phyloP scores from a whole-genome alignment of 345 rosid species.

The Eucalyptus cloeziana region DNA sequence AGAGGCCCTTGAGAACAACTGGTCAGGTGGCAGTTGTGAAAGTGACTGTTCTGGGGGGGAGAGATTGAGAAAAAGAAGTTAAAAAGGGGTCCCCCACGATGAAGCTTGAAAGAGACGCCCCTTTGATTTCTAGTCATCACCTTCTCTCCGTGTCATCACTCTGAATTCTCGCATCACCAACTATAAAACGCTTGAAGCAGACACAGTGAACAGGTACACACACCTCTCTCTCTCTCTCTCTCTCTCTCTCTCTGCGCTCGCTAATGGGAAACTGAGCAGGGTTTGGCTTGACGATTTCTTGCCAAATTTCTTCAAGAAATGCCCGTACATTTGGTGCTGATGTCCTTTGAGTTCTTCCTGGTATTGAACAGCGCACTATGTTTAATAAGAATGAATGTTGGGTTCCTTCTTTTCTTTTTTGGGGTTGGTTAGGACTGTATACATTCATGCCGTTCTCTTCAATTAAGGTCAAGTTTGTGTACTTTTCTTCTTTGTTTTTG shows the following conservation, averaged over 20 bases:
- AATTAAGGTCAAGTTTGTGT: background rate
- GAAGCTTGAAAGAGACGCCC: background rate
- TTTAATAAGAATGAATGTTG: background rate
- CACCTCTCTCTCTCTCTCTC: background rate
- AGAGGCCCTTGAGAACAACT: background rate
- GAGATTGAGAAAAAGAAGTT: background rate
- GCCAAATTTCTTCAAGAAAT: background rate
- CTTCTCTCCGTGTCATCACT: background rate
- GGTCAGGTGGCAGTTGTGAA: slow-evolving; percentile 14
- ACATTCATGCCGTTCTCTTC: background rate
- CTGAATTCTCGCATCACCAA: background rate
- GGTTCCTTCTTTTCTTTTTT: background rate
- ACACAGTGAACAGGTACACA: background rate
- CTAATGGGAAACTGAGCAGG: background rate
- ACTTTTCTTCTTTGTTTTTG: background rate
- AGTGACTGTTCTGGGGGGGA: slow-evolving; percentile 17
- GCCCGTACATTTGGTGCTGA: background rate
- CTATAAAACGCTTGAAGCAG: background rate
- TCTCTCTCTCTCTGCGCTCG: background rate
- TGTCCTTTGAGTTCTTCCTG: background rate
- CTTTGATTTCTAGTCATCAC: background rate
- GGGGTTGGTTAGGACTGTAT: background rate
- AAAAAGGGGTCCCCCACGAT: background rate
- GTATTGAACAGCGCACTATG: background rate
- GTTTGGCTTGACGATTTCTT: background rate